Base-by-base conservation (phyloP, 1,284 basidiomycete genomes). In the Paramarasmius palmivorus region DNA sequence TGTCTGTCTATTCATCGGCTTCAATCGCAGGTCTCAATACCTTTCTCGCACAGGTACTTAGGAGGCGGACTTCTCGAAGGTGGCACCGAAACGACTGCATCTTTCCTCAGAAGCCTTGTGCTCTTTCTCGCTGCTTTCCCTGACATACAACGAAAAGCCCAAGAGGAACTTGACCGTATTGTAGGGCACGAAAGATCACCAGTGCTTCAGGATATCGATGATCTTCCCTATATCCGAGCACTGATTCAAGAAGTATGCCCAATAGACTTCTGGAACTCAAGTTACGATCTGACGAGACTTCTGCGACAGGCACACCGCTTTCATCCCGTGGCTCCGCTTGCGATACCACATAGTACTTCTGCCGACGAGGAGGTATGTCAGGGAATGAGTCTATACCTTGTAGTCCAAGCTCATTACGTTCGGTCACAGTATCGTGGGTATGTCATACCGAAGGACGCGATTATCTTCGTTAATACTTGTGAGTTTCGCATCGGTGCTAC, bases 191-290 rank as follows among this genome's bases (percentile, higher is more conserved):
- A 60, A 9, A 56, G 56, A n/a, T 56, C 61, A 49, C 68, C 68
- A 2, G 57, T 51, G 1, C 42, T 63, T 26, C 58, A 63, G 1
- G 68, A 70, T 32, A 55, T 61, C 29, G 55, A 61, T 10, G 50
- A 61, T 4, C 59, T 70, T 34, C 68, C 68, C 0, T 70, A 68
- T 52, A 55, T 67, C 19, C 63, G 62, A 14, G 68, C 63, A 2
- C 44, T 67, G 25, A 60, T 65, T 37, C 62, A 65, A 50, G 65
- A 66, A 50, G 59, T 40, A 1, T 58, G 41, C 15, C 49, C 12
- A 15, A 20, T 17, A 22, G 39, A 10, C 9, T 23, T 17, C 10
- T 40, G 1, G n/a, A n/a, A 25, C 19, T 20, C 4, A 4, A 20
- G 35, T 36, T 7, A 55, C 47, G 15, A 38, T 19, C 29, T 12